A percentile compares a stretch with the other conserved stretches of the same genome.
These are phyloP conservation scores for Fusarium nodosum DNA, from an alignment of 2,329 filamentous ascomycete species.

Conservation along the genomic window DNA sequence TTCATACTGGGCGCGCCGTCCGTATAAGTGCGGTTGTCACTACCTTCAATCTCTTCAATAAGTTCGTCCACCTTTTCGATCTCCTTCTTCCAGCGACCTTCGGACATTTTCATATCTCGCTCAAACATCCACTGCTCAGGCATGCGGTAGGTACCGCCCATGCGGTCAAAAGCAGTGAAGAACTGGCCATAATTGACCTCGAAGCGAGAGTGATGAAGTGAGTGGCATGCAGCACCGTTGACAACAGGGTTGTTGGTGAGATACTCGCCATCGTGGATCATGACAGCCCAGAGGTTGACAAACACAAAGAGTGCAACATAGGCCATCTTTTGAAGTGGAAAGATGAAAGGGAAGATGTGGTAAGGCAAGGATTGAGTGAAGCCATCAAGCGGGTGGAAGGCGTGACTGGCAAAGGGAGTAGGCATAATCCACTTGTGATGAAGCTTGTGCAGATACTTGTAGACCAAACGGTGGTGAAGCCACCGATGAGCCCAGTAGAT, in stretches of 20 bases:
- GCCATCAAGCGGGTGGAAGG: slow-evolving; percentile 95
- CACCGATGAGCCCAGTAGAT: slow-evolving; percentile 94
- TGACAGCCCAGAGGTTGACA: slow-evolving; percentile 96
- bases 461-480: slow-evolving; percentile 80
- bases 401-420: slow-evolving; percentile 90
- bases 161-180: slow-evolving; percentile 90
- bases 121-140: slow-evolving; percentile 89
- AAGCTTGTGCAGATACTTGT: slow-evolving; percentile 93
- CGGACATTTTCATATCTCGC: slow-evolving; percentile 86
- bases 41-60: slow-evolving; percentile 76
- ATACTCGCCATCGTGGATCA: slow-evolving; percentile 97
- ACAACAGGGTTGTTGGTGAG: slow-evolving; percentile 90
- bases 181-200: slow-evolving; percentile 90
- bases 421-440: slow-evolving; percentile 99
- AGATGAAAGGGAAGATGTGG: slow-evolving; percentile 92
- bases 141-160: slow-evolving; percentile 87
- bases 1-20: slow-evolving; percentile 56
- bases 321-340: slow-evolving; percentile 91
- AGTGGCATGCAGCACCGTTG: slow-evolving; percentile 94
- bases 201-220: slow-evolving; percentile 74
- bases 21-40: slow-evolving; percentile 65
- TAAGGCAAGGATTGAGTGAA: slow-evolving; percentile 91
- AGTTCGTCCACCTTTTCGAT: slow-evolving; percentile 69
- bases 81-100: slow-evolving; percentile 84
- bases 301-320: slow-evolving; percentile 90